A percentile compares a stretch with the other conserved stretches of the same genome.
Conservation (phyloP, 345 rosid species). For the Euclidium syriacum region DNA sequence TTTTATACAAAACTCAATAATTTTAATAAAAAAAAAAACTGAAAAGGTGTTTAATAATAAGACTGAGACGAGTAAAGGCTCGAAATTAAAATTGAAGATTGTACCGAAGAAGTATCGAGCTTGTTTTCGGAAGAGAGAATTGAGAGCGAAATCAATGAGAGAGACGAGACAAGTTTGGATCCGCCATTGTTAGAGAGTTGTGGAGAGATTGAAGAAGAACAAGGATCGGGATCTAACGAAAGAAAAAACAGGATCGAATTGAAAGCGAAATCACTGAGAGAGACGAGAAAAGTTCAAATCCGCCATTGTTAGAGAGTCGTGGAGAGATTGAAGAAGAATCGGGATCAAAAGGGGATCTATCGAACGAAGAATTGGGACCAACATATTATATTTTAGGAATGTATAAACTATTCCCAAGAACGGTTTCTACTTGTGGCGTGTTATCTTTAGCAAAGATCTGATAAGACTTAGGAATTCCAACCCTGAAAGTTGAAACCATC, state of each 20-base stretch:
- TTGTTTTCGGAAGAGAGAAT: constrained; percentile 14
- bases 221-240: no score
- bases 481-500: no score
- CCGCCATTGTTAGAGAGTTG: constrained; percentile 25
- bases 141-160: constrained; percentile 20
- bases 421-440: no score
- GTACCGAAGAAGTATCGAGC: constrained; percentile 38
- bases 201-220: not conserved
- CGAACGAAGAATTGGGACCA: no score
- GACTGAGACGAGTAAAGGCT: constrained; percentile 26
- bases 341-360: constrained; percentile 26
- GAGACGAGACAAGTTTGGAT: constrained; percentile 13
- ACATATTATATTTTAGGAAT: no score
- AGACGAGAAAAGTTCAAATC: constrained; percentile 17
- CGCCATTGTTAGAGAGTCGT: constrained; percentile 22
- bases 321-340: not conserved
- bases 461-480: no score
- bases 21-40: no score
- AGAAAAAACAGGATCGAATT: no score
- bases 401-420: no score
- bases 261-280: constrained; percentile 24
- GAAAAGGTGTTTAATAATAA: no score
- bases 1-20: no score
- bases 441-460: no score
- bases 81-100: constrained; percentile 42